A percentile compares a stretch with the other conserved stretches of the same genome.
These are phyloP conservation scores for Teratosphaeria nubilosa DNA, from an alignment of 2,329 filamentous ascomycete genomes.

Conservation along the genomic window DNA sequence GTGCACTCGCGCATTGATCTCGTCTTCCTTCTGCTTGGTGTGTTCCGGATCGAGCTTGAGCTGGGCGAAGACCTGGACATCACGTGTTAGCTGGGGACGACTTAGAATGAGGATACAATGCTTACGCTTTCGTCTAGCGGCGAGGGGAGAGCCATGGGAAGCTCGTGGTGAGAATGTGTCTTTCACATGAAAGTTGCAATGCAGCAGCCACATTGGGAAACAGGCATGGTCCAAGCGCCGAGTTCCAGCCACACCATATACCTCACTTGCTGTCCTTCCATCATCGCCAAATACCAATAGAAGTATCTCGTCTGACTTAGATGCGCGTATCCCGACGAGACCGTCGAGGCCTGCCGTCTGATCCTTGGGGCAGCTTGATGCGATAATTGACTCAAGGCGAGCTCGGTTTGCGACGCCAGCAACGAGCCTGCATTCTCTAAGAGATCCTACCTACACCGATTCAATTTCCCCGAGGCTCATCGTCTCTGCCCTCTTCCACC, in stretches of 20 bases:
- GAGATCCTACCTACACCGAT: too few species aligned
- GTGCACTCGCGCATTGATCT: constrained; percentile 48
- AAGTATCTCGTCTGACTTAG: too few species aligned
- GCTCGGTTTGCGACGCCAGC: too few species aligned
- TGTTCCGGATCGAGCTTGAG: constrained; percentile 50
- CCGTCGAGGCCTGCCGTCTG: too few species aligned
- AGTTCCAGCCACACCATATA: neutral
- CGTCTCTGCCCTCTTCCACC: too few species aligned
- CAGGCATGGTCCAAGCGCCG: neutral
- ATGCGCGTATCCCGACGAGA: too few species aligned
- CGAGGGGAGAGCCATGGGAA: constrained; percentile 9
- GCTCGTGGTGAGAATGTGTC: neutral
- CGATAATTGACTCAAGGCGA: too few species aligned
- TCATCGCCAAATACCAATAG: too few species aligned
- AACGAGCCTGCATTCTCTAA: too few species aligned
- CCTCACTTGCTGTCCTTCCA: too few species aligned
- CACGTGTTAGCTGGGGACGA: constrained; percentile 8
- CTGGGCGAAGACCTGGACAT: constrained; percentile 47
- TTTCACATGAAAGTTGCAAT: neutral
- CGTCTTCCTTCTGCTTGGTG: constrained; percentile 49
- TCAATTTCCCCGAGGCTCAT: too few species aligned
- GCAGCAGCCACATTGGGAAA: neutral
- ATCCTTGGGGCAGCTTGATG: too few species aligned
- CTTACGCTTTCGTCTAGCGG: constrained; percentile 14
- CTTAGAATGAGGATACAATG: neutral